These are phyloP conservation scores for Psilocybe cyanescens DNA, from an alignment of 768 basidiomycete species.

Conservation along the genomic window DNA sequence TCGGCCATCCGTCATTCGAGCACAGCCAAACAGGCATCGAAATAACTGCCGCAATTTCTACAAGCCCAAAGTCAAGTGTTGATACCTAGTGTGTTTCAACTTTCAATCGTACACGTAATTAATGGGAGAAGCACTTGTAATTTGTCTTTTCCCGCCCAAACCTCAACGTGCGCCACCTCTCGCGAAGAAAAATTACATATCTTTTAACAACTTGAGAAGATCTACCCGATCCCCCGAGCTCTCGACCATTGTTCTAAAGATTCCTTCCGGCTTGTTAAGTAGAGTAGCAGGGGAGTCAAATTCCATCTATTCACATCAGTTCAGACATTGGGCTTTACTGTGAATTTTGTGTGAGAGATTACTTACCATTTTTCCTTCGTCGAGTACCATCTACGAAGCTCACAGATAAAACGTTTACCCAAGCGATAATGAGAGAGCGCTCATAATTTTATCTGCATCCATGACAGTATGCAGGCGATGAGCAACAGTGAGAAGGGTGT, in stretches of 20 bases:
- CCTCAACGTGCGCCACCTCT: too few relatives aligned
- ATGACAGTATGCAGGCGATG: constrained; percentile 70
- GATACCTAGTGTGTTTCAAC: too few relatives aligned
- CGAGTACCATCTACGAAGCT: constrained; percentile 45
- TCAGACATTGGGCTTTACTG: neutral
- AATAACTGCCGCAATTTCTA: too few relatives aligned
- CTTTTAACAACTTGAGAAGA: neutral
- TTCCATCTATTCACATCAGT: constrained; percentile 9
- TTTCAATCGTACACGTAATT: too few relatives aligned
- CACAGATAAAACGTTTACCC: neutral
- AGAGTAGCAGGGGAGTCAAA: constrained; percentile 10
- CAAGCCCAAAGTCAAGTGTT: too few relatives aligned
- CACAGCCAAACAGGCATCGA: too few relatives aligned
- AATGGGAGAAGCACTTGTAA: too few relatives aligned
- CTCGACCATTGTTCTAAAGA: constrained; percentile 11
- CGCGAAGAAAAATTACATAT: neutral
- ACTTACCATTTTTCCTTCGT: constrained; percentile 51
- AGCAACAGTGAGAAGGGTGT: constrained; percentile 67
- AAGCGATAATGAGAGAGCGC: constrained; percentile 12
- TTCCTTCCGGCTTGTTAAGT: neutral
- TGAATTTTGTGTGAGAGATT: neutral
- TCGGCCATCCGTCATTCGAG: too few relatives aligned
- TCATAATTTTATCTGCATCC: constrained; percentile 57
- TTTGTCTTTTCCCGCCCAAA: too few relatives aligned
- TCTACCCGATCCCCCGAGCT: constrained; percentile 1